Percentiles rank a stretch among this genome's conserved stretches.
phyloP scores from a whole-genome alignment of 2,329 filamentous ascomycete genomes.

The Xylogone sp. region DNA sequence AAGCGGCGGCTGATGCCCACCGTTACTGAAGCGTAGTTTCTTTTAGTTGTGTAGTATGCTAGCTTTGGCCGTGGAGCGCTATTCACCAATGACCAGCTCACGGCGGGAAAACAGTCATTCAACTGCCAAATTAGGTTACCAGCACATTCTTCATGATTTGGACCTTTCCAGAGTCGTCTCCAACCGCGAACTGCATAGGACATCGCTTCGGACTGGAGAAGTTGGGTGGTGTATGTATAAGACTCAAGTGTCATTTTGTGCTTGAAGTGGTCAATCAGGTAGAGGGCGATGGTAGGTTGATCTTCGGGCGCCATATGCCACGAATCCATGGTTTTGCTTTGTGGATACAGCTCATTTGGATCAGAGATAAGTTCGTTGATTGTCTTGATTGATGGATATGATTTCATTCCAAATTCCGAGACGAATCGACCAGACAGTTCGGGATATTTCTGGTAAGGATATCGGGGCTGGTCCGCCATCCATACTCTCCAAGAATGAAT shows the following conservation, averaged over 20 bases:
- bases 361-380: slow-evolving; percentile 54
- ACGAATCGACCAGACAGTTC: slow-evolving; percentile 80
- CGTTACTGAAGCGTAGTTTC: slow-evolving; percentile 1
- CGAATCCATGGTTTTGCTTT: slow-evolving; percentile 81
- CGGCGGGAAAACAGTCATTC: slow-evolving; percentile 79
- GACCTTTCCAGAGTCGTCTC: slow-evolving; percentile 69
- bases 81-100: slow-evolving; percentile 70
- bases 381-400: slow-evolving; percentile 50
- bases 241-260: slow-evolving; percentile 56
- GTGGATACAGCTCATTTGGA: slow-evolving; percentile 67
- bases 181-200: slow-evolving; percentile 59
- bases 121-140: slow-evolving; percentile 77
- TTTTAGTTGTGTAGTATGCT: slow-evolving; percentile 68
- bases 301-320: slow-evolving; percentile 91
- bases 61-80: slow-evolving; percentile 72
- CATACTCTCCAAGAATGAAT: slow-evolving; percentile 42
- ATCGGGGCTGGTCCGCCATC: slow-evolving; percentile 1
- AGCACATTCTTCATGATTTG: slow-evolving; percentile 63
- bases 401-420: slow-evolving; percentile 79
- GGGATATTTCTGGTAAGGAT: slow-evolving; percentile 82
- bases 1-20: slow-evolving; percentile 35
- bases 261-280: slow-evolving; percentile 81
- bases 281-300: slow-evolving; percentile 76
- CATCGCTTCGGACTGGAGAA: slow-evolving; percentile 62
- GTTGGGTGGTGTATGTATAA: slow-evolving; percentile 63